Conservation (phyloP, 768 basidiomycete species). For the Leccinellum rugosiceps region DNA sequence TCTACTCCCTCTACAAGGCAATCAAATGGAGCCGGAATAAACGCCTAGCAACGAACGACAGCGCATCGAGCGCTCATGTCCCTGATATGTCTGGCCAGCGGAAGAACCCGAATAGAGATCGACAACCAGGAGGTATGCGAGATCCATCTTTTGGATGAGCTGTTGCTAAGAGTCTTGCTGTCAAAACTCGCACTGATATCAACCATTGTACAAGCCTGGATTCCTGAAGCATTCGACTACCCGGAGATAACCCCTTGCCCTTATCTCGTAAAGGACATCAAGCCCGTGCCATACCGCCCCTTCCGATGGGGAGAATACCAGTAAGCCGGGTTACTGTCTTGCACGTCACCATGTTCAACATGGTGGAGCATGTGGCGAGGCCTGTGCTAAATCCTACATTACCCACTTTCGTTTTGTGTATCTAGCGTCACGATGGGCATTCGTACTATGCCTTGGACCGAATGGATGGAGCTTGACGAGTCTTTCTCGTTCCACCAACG, state of each 20-base stretch:
- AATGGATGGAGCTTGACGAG: conserved; percentile 76
- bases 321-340: conserved; percentile 38
- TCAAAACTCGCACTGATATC: neutral
- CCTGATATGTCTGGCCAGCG: neutral
- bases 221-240: conserved; percentile 48
- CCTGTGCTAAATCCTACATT: neutral
- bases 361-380: neutral
- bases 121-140: conserved; percentile 27
- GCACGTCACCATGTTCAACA: neutral
- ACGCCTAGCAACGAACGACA: neutral
- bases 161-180: neutral
- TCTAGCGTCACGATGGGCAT: conserved; percentile 71
- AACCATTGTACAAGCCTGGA: conserved; percentile 44
- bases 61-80: neutral
- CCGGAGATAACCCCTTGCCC: conserved; percentile 47
- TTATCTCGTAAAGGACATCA: conserved; percentile 39
- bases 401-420: neutral
- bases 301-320: conserved; percentile 66
- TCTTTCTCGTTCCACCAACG: conserved; percentile 53
- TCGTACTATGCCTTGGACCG: conserved; percentile 64
- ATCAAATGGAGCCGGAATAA: conserved; percentile 7
- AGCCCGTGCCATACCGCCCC: conserved; percentile 67
- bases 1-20: conserved; percentile 16
- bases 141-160: neutral
- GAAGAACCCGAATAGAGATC: conserved; percentile 15